Percentiles rank a stretch among this genome's conserved stretches.
Evolutionary conservation across 257 asterid genomes (phyloP).

Genomic region (Nicotiana obtusifolia): DNA sequence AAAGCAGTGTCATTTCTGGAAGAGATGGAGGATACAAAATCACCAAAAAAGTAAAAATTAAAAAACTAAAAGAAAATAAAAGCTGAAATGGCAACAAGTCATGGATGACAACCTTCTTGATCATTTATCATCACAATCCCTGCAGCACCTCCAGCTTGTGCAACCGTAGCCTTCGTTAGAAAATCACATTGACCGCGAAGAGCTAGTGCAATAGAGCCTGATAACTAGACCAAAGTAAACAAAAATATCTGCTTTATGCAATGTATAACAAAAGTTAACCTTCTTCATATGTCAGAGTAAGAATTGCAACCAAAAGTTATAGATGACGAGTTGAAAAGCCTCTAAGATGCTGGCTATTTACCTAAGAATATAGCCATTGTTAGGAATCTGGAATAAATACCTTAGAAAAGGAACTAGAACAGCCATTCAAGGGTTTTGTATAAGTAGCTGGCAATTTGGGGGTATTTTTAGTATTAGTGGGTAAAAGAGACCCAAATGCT

Average conservation of each 20-base stretch:
- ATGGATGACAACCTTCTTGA: conserved; percentile 53
- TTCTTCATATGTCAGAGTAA: neutral
- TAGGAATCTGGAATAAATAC: conserved; percentile 28
- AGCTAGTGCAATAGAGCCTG: conserved; percentile 67
- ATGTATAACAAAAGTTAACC: neutral
- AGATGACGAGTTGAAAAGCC: neutral
- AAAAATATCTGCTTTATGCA: conserved; percentile 5
- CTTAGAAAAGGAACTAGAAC: conserved; percentile 52
- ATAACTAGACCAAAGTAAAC: conserved; percentile 46
- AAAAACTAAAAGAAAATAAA: conserved; percentile 13
- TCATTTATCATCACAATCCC: conserved; percentile 76
- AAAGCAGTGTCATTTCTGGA: conserved; percentile 16
- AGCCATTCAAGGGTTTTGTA: conserved; percentile 59
- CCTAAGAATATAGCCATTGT: neutral
- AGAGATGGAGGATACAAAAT: neutral
- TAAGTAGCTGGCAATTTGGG: conserved; percentile 42
- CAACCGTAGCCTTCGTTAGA: conserved; percentile 68
- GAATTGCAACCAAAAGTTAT: neutral
- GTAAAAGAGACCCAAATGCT: conserved; percentile 27
- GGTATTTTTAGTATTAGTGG: conserved; percentile 41
- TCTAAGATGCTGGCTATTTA: neutral
- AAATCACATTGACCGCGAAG: conserved; percentile 89
- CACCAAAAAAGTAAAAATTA: neutral
- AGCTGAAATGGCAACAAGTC: neutral
- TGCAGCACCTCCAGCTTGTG: conserved; percentile 83